phyloP scores from a whole-genome alignment of 768 basidiomycete genomes.

The Amanita polypyramis region DNA sequence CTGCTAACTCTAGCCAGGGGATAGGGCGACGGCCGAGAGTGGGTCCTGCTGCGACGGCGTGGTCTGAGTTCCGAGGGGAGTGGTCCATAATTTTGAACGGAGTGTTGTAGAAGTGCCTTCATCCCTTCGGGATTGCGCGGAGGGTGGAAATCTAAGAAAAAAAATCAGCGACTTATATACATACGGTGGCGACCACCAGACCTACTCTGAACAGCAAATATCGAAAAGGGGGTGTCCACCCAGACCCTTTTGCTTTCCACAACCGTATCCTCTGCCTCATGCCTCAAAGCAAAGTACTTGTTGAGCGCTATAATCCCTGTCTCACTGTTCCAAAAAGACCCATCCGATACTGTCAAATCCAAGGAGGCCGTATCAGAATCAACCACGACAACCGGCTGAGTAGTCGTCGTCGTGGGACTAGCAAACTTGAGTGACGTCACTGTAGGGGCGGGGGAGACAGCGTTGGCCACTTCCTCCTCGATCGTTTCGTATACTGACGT shows the following conservation, averaged over 20 bases:
- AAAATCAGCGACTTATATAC: conserved; percentile 5
- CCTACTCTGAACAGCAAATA: conserved; percentile 67
- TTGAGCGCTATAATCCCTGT: conserved; percentile 52
- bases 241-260: conserved; percentile 55
- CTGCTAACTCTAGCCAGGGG: conserved; percentile 40
- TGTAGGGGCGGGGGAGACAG: conserved; percentile 19
- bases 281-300: conserved; percentile 56
- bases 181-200: conserved; percentile 10
- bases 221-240: conserved; percentile 63
- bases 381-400: conserved; percentile 41
- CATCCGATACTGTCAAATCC: conserved; percentile 25
- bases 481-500: conserved; percentile 74
- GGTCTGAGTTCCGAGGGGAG: conserved; percentile 64
- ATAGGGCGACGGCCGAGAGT: conserved; percentile 68
- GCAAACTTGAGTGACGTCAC: conserved; percentile 18
- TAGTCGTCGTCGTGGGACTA: conserved; percentile 24
- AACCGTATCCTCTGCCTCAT: conserved; percentile 59
- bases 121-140: conserved; percentile 55
- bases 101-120: conserved; percentile 65
- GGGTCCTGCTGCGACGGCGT: conserved; percentile 44
- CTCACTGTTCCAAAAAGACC: conserved; percentile 56
- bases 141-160: conserved; percentile 57
- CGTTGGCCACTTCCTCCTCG: conserved; percentile 49
- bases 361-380: conserved; percentile 44
- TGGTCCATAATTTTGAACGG: conserved; percentile 58